These are phyloP conservation scores for Lactarius evosmus DNA, from an alignment of 768 basidiomycete genomes.

Conservation along the genomic window DNA sequence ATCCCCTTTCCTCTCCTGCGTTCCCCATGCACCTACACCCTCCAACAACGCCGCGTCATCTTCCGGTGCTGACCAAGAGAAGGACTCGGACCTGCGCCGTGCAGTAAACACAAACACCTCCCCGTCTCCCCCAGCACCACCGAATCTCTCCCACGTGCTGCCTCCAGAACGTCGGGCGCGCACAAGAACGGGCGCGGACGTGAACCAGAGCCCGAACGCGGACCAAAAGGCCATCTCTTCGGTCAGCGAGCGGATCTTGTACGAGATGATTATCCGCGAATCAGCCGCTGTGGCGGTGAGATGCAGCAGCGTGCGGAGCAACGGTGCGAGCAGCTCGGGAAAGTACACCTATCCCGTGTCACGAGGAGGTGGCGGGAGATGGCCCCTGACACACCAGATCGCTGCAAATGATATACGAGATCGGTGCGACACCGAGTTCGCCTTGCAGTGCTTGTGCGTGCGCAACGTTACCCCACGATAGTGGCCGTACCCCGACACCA, in stretches of 20 bases:
- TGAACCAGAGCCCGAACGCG: conserved; percentile 77
- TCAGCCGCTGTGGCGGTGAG: conserved; percentile 42
- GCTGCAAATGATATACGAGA: conserved; percentile 77
- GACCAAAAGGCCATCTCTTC: conserved; percentile 78
- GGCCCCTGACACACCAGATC: conserved; percentile 61
- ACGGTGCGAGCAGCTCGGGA: conserved; percentile 72
- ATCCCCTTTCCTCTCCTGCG: conserved; percentile 48
- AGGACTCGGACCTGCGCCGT: conserved; percentile 53
- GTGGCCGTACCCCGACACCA: conserved; percentile 47
- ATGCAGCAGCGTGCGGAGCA: conserved; percentile 70
- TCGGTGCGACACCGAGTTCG: conserved; percentile 36
- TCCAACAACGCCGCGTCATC: conserved; percentile 53
- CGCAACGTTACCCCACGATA: conserved; percentile 64
- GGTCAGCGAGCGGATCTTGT: conserved; percentile 67
- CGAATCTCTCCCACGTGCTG: conserved; percentile 29
- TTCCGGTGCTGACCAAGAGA: conserved; percentile 51
- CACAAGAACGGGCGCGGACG: conserved; percentile 53
- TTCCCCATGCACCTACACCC: conserved; percentile 53
- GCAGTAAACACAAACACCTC: conserved; percentile 61
- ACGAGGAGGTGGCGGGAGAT: not conserved
- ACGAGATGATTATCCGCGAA: conserved; percentile 59
- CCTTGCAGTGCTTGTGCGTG: conserved; percentile 43
- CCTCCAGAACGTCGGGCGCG: conserved; percentile 24
- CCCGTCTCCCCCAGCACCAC: conserved; percentile 26
- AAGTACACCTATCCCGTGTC: conserved; percentile 67